phyloP scores from a whole-genome alignment of 192 early-diverging fungal species.

The Mortierella hygrophila region DNA sequence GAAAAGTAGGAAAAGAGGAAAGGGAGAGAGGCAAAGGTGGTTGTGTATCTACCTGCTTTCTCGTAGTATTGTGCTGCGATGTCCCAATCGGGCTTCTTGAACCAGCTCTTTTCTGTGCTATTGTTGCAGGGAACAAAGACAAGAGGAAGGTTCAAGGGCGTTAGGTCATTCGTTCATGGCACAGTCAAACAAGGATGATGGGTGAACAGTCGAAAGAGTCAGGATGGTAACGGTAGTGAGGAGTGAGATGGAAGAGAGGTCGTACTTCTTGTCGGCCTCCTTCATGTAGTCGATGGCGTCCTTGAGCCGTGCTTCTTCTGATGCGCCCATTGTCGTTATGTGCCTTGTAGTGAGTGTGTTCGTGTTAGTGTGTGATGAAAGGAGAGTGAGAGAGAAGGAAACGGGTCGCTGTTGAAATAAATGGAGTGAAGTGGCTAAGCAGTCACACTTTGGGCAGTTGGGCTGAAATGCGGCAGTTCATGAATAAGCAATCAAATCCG shows the following conservation, averaged over 20 bases:
- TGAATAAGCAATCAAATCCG: too few relatives aligned
- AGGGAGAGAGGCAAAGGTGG: not conserved
- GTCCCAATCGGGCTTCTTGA: slow-evolving; percentile 86
- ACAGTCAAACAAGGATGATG: not conserved
- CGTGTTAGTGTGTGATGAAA: not conserved
- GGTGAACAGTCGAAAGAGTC: not conserved
- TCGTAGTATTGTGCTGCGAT: slow-evolving; percentile 77
- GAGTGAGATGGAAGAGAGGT: not conserved
- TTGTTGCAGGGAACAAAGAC: not conserved
- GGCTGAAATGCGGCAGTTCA: too few relatives aligned
- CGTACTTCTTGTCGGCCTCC: slow-evolving; percentile 53
- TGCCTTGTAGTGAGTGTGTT: not conserved
- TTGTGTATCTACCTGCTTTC: slow-evolving; percentile 70
- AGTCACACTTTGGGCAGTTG: too few relatives aligned
- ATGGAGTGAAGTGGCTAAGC: too few relatives aligned
- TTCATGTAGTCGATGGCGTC: slow-evolving; percentile 54
- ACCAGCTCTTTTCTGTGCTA: slow-evolving; percentile 68
- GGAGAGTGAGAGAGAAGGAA: not conserved
- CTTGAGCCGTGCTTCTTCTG: slow-evolving; percentile 45
- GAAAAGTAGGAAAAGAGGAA: not conserved
- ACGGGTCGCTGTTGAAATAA: not conserved
- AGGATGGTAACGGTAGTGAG: not conserved
- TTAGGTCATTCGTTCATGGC: not conserved
- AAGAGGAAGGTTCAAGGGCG: not conserved
- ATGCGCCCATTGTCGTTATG: slow-evolving; percentile 27